Percentiles rank a stretch among this genome's conserved stretches.
Conservation (phyloP, 805 yeast genomes). For the Clavispora carvajalis region DNA sequence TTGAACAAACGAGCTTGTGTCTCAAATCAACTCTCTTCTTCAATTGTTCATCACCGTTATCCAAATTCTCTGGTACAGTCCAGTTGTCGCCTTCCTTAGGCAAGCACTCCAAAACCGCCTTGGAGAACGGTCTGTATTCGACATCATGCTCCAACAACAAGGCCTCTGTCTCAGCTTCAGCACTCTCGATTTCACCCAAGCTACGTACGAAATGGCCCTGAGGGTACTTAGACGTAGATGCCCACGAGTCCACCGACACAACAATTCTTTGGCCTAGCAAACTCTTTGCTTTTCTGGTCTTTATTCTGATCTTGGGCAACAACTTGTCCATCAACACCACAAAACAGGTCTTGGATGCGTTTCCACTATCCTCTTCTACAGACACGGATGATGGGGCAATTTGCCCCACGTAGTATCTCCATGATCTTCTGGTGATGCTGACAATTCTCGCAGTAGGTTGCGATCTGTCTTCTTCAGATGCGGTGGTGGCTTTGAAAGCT, state of each 20-base stretch:
- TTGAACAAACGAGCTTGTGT: conserved; percentile 85
- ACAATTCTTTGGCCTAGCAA: conserved; percentile 87
- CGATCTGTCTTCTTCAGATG: conserved; percentile 39
- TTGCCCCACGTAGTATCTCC: conserved; percentile 97
- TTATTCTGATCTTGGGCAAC: conserved; percentile 79
- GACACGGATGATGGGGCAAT: conserved; percentile 70
- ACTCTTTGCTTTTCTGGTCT: conserved; percentile 80
- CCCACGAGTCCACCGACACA: conserved; percentile 91
- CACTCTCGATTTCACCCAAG: conserved; percentile 85
- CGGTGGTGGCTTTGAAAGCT: conserved; percentile 56
- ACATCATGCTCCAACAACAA: conserved; percentile 90
- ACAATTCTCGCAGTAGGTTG: conserved; percentile 96
- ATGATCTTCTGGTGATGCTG: conserved; percentile 80
- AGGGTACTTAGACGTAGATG: conserved; percentile 74
- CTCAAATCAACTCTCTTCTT: conserved; percentile 78
- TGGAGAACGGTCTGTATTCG: conserved; percentile 92
- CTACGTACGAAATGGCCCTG: conserved; percentile 91
- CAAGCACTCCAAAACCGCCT: conserved; percentile 83
- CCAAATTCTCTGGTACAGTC: conserved; percentile 70
- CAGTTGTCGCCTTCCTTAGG: conserved; percentile 93
- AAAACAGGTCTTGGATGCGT: conserved; percentile 72
- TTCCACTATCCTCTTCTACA: conserved; percentile 46
- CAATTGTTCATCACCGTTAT: conserved; percentile 47
- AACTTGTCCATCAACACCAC: conserved; percentile 86
- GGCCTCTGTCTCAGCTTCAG: conserved; percentile 95